phyloP scores from a whole-genome alignment of 352 stramenopile genomes.

The Phytophthora pini region DNA sequence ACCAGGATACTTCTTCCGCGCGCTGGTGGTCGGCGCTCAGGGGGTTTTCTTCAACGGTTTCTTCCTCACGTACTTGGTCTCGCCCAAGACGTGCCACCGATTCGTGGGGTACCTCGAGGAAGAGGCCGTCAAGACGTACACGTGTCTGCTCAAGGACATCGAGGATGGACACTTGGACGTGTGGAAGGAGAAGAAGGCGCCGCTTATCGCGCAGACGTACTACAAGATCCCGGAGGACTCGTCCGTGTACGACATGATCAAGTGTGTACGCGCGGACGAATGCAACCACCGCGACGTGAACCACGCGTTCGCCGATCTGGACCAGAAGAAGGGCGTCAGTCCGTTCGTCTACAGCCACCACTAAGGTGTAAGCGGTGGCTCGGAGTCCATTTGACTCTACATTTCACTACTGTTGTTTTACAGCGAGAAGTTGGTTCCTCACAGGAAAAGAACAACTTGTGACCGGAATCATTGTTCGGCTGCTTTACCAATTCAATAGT shows the following conservation, averaged over 20 bases:
- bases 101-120: slow-evolving; percentile 95
- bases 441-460: neutral
- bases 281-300: slow-evolving; percentile 85
- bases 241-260: slow-evolving; percentile 84
- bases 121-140: slow-evolving; percentile 93
- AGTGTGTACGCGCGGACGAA: slow-evolving; percentile 90
- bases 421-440: neutral
- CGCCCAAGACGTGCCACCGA: slow-evolving; percentile 90
- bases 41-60: slow-evolving; percentile 90
- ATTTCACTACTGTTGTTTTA: neutral
- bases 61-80: slow-evolving; percentile 87
- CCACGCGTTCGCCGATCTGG: slow-evolving; percentile 70
- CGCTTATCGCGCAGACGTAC: slow-evolving; percentile 86
- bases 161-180: slow-evolving; percentile 75
- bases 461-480: no score
- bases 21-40: slow-evolving; percentile 82
- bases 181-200: slow-evolving; percentile 77
- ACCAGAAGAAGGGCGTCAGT: slow-evolving; percentile 59
- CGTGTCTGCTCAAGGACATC: slow-evolving; percentile 90
- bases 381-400: no score
- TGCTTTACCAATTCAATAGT: no score
- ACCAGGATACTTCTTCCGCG: slow-evolving; percentile 78
- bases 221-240: slow-evolving; percentile 84
- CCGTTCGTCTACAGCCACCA: slow-evolving; percentile 42
- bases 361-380: neutral